A percentile compares a stretch with the other conserved stretches of the same genome.
phyloP scores from a whole-genome alignment of 202 grass and related monocot genomes.

The Saccharum hybrid region DNA sequence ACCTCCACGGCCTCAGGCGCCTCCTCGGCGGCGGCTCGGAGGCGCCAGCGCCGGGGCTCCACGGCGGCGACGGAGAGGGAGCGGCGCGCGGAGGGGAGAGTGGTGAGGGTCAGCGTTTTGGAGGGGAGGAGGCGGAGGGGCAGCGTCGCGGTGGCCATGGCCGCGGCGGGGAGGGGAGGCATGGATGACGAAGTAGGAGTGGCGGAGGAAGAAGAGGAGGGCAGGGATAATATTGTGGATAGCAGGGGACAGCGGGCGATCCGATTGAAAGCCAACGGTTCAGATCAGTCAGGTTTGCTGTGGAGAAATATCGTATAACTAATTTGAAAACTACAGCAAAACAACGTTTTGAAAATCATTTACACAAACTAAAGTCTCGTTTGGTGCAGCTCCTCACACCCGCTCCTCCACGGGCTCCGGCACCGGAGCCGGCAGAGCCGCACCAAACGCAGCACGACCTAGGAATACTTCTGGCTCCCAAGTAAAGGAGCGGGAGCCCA shows the following conservation, averaged over 20 bases:
- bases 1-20: conserved; percentile 47
- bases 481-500: no score
- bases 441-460: no score
- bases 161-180: conserved; percentile 16
- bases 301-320: not conserved
- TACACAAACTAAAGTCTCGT: no score
- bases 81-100: not conserved
- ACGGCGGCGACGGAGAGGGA: conserved; percentile 24
- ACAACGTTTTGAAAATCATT: not conserved
- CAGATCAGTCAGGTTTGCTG: not conserved
- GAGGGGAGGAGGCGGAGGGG: conserved; percentile 52
- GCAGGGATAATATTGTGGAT: conserved; percentile 66
- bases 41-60: conserved; percentile 43
- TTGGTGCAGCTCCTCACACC: no score
- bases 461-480: no score
- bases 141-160: conserved; percentile 65
- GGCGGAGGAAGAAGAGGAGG: not conserved
- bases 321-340: not conserved
- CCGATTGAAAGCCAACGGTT: not conserved
- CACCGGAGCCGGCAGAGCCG: no score
- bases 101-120: conserved; percentile 25
- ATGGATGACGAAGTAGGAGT: conserved; percentile 2
- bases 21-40: conserved; percentile 51
- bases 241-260: not conserved
- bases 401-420: no score